phyloP scores from a whole-genome alignment of 1,284 basidiomycete genomes.

The Sphagnurus paluster region DNA sequence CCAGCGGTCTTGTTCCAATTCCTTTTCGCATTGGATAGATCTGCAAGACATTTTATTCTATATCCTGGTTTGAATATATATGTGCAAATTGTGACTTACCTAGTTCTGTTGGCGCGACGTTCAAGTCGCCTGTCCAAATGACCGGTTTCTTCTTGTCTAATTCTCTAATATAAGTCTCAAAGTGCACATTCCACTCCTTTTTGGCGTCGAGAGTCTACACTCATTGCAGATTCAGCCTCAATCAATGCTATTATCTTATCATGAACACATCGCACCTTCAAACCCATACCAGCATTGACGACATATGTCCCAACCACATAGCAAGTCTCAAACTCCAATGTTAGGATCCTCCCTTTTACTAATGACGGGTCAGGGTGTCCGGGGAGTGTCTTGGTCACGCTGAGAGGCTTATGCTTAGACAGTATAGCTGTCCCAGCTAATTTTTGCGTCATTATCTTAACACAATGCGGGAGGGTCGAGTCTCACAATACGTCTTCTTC shows the following conservation, averaged over 20 bases:
- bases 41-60: conserved; percentile 31
- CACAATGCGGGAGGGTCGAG: background rate
- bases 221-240: background rate
- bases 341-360: conserved; percentile 78
- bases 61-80: background rate
- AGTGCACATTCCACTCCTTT: conserved; percentile 76
- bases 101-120: conserved; percentile 77
- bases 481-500: conserved; percentile 75
- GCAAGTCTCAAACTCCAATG: conserved; percentile 73
- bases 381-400: conserved; percentile 67
- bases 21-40: conserved; percentile 62
- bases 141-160: conserved; percentile 80
- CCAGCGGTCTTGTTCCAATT: conserved; percentile 84
- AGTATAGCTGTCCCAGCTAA: conserved; percentile 82
- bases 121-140: conserved; percentile 89
- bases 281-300: conserved; percentile 79
- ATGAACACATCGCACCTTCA: conserved; percentile 57
- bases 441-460: conserved; percentile 1
- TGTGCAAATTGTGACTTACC: conserved; percentile 38
- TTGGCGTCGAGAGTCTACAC: conserved; percentile 69
- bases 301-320: conserved; percentile 85
- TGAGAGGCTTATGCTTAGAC: conserved; percentile 75
- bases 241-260: background rate
- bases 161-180: conserved; percentile 68
- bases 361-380: conserved; percentile 63